phyloP scores from a whole-genome alignment of 345 rosid species.

The Rhodamnia argentea region DNA sequence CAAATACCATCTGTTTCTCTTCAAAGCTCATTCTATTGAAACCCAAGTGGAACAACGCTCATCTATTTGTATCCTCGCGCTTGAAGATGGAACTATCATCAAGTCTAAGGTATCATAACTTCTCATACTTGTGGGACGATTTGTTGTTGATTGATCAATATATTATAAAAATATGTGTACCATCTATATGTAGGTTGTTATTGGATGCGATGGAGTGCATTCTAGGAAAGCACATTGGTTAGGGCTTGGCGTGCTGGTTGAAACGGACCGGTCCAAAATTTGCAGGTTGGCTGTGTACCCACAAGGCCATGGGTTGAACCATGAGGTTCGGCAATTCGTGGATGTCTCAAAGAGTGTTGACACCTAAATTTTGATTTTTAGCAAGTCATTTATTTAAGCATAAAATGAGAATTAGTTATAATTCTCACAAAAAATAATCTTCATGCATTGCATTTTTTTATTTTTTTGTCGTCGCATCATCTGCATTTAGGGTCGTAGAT shows the following conservation, averaged over 20 bases:
- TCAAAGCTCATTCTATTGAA: constrained; percentile 18
- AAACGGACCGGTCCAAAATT: constrained; percentile 14
- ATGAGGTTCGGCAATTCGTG: constrained; percentile 3
- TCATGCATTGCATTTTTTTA: too few species aligned
- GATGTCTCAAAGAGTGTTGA: constrained; percentile 15
- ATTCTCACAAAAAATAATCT: too few species aligned
- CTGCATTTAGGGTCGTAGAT: too few species aligned
- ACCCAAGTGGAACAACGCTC: neutral
- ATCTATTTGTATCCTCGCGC: neutral
- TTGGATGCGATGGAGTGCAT: too few species aligned
- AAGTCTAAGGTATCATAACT: constrained; percentile 11
- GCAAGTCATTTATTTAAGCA: too few species aligned
- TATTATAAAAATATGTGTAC: neutral
- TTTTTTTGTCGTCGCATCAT: too few species aligned
- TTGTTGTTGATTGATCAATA: too few species aligned
- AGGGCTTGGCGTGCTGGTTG: constrained; percentile 8
- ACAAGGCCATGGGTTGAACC: constrained; percentile 16
- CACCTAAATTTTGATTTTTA: too few species aligned
- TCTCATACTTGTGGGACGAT: too few species aligned
- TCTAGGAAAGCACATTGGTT: constrained; percentile 22
- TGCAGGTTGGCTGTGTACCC: constrained; percentile 16
- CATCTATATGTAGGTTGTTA: neutral
- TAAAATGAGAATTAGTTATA: too few species aligned
- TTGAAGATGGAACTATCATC: constrained; percentile 26
- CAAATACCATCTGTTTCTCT: constrained; percentile 24